phyloP scores from a whole-genome alignment of 306 rosid species.

The Mimosa pudica region DNA sequence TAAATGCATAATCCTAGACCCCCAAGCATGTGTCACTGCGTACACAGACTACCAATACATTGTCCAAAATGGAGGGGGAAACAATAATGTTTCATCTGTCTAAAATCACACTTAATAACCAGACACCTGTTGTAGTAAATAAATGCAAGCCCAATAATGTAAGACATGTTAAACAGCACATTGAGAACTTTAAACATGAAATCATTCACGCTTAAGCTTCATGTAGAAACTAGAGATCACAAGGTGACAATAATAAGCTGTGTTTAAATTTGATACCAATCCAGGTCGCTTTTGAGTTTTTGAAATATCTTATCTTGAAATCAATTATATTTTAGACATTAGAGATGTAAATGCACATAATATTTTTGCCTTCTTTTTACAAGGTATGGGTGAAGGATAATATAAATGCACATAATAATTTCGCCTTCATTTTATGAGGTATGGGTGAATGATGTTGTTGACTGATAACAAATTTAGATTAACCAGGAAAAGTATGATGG shows the following conservation, averaged over 20 bases:
- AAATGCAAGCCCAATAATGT: not conserved
- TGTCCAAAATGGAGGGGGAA: not conserved
- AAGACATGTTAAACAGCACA: not conserved
- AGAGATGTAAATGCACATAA: constrained; percentile 12
- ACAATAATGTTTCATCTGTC: constrained; percentile 12
- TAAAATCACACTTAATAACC: constrained; percentile 5
- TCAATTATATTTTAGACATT: constrained; percentile 3
- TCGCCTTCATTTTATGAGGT: not conserved
- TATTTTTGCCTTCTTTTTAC: not conserved
- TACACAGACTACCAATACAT: not conserved
- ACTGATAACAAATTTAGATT: constrained; percentile 1
- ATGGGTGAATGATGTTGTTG: constrained; percentile 16
- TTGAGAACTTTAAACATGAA: not conserved
- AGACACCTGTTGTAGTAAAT: not conserved
- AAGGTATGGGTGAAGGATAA: constrained; percentile 12
- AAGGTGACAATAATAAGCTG: constrained; percentile 17
- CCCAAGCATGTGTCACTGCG: not conserved
- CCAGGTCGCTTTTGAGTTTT: constrained; percentile 19
- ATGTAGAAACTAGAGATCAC: constrained; percentile 1
- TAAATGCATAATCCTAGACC: not conserved
- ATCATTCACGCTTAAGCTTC: constrained; percentile 21
- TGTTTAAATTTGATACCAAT: constrained; percentile 17
- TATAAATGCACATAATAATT: not conserved
- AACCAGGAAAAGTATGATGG: not conserved
- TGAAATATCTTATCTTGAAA: constrained; percentile 25